Evolutionary conservation across 805 yeast species (phyloP).

Genomic region (Monosporozyma siamensis): DNA sequence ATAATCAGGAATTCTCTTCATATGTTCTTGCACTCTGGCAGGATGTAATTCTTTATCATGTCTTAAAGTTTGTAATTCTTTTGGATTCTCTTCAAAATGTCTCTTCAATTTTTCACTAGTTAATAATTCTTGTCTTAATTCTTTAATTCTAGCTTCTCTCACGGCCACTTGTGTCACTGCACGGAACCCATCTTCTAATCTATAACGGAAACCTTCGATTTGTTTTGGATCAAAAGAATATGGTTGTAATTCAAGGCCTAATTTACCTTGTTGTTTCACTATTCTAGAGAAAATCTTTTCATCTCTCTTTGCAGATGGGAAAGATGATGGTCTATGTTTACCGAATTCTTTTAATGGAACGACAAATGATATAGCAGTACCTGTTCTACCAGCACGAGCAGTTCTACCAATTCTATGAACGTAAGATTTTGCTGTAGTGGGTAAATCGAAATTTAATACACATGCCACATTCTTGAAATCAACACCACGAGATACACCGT

Average conservation of each 20-base stretch:
- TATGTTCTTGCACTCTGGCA: constrained; percentile 69
- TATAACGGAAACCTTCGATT: constrained; percentile 89
- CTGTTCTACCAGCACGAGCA: constrained; percentile 93
- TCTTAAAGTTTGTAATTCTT: constrained; percentile 77
- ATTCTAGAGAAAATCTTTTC: constrained; percentile 77
- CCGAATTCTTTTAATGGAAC: constrained; percentile 79
- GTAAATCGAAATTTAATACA: constrained; percentile 90
- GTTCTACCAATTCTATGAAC: constrained; percentile 95
- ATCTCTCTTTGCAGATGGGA: constrained; percentile 65
- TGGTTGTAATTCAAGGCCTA: constrained; percentile 71
- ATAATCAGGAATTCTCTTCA: constrained; percentile 89
- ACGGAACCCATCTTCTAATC: constrained; percentile 95
- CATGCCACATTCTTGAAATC: constrained; percentile 95
- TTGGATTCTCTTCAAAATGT: constrained; percentile 95
- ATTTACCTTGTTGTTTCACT: constrained; percentile 61
- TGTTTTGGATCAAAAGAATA: constrained; percentile 87
- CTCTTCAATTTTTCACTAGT: constrained; percentile 85
- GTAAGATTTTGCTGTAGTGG: constrained; percentile 79
- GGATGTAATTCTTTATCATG: constrained; percentile 88
- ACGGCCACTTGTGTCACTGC: constrained; percentile 84
- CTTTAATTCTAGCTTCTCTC: constrained; percentile 88
- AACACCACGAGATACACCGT: constrained; percentile 93
- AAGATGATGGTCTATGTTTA: constrained; percentile 72
- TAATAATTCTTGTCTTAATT: constrained; percentile 75
- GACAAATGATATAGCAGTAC: constrained; percentile 89